A percentile compares a stretch with the other conserved stretches of the same genome.
phyloP scores from a whole-genome alignment of 2,329 filamentous ascomycete genomes.

The Colletotrichum orchidophilum region DNA sequence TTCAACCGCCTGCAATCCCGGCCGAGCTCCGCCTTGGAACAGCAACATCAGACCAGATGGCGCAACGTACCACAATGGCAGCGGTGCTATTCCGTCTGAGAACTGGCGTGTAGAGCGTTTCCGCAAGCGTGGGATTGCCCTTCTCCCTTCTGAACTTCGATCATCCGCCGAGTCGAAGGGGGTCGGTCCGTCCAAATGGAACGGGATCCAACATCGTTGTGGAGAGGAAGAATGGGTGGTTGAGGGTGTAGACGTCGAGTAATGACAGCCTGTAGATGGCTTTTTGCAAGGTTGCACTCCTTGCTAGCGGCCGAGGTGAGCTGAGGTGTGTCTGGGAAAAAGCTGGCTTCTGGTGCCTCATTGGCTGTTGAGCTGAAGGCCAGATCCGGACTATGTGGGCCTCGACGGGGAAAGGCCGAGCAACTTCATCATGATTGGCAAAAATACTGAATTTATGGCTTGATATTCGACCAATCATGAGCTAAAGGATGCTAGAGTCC shows the following conservation, averaged over 20 bases:
- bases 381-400: slow-evolving; percentile 26
- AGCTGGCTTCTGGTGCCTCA: slow-evolving; percentile 40
- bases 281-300: slow-evolving; percentile 38
- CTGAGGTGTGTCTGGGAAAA: slow-evolving; percentile 46
- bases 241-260: slow-evolving; percentile 42
- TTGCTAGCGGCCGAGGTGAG: slow-evolving; percentile 42
- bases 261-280: slow-evolving; percentile 45
- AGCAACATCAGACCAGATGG: slow-evolving; percentile 30
- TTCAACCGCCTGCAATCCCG: slow-evolving; percentile 23
- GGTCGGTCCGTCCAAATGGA: slow-evolving; percentile 20
- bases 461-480: slow-evolving; percentile 27
- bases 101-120: slow-evolving; percentile 18
- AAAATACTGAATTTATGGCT: slow-evolving; percentile 18
- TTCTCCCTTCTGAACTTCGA: slow-evolving; percentile 11
- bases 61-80: slow-evolving; percentile 19
- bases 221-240: slow-evolving; percentile 13
- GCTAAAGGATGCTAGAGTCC: background rate
- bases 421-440: slow-evolving; percentile 26
- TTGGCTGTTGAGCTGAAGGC: slow-evolving; percentile 40
- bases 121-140: slow-evolving; percentile 16
- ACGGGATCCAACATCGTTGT: slow-evolving; percentile 15
- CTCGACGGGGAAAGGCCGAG: slow-evolving; percentile 13
- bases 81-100: background rate
- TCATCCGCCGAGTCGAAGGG: slow-evolving; percentile 20
- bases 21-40: slow-evolving; percentile 24